phyloP scores from a whole-genome alignment of 768 basidiomycete species.

The Russula earlei region DNA sequence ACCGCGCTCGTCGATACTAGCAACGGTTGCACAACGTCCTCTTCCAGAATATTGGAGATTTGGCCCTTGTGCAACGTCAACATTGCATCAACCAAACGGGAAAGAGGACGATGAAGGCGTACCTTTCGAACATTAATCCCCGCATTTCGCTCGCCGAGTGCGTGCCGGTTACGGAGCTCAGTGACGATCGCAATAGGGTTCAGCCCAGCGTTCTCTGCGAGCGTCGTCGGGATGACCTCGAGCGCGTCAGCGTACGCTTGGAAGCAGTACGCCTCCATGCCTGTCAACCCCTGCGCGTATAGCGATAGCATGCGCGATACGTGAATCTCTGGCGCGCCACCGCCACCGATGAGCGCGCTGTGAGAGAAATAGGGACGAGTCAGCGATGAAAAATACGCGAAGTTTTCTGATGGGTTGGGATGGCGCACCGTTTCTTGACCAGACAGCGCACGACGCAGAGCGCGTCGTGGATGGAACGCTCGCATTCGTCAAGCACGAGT shows the following conservation, averaged over 20 bases:
- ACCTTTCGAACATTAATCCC: constrained; percentile 99
- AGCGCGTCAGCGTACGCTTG: constrained; percentile 96
- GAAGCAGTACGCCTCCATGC: constrained; percentile 99
- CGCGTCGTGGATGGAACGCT: constrained; percentile 95
- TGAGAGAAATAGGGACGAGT: not conserved
- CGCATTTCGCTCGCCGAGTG: constrained; percentile 86
- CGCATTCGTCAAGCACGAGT: constrained; percentile 92
- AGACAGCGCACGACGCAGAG: constrained; percentile 98
- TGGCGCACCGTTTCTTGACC: constrained; percentile 86
- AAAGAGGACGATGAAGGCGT: constrained; percentile 19
- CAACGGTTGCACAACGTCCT: constrained; percentile 94
- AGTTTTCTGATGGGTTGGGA: not conserved
- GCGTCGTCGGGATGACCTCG: constrained; percentile 93
- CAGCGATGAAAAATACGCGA: not conserved
- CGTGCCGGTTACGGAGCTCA: constrained; percentile 93
- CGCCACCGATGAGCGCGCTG: constrained; percentile 89
- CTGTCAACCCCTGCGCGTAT: constrained; percentile 85
- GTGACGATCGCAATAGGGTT: constrained; percentile 98
- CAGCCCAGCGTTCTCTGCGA: constrained; percentile 96
- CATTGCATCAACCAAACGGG: not conserved
- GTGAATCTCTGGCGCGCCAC: constrained; percentile 97
- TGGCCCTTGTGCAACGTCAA: constrained; percentile 50
- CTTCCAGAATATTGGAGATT: constrained; percentile 95
- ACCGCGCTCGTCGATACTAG: constrained; percentile 92
- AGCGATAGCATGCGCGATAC: constrained; percentile 87